phyloP scores from a whole-genome alignment of 305 asterid genomes.

The Fraxinus dipetala region DNA sequence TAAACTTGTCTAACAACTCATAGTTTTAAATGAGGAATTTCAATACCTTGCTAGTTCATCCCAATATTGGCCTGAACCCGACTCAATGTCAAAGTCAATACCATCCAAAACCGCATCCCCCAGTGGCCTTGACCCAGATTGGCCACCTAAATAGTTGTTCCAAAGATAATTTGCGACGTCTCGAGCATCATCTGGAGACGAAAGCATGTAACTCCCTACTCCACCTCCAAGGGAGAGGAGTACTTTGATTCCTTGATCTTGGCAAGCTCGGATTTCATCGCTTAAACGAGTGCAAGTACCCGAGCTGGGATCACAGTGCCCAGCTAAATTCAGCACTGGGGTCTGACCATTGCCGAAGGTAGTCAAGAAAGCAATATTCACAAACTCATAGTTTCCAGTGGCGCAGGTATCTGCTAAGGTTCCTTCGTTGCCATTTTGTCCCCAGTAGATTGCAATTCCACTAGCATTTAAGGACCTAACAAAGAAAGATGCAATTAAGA shows the following conservation, averaged over 20 bases:
- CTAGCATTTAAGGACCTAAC: constrained; percentile 1
- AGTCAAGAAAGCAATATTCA: constrained; percentile 38
- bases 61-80: constrained; percentile 25
- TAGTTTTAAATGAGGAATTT: too few species aligned
- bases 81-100: constrained; percentile 36
- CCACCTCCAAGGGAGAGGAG: constrained; percentile 13
- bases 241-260: constrained; percentile 28
- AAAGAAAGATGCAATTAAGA: constrained; percentile 13
- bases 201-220: neutral
- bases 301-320: constrained; percentile 35
- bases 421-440: constrained; percentile 49
- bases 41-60: constrained; percentile 31
- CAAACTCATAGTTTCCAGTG: constrained; percentile 37
- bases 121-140: constrained; percentile 31
- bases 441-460: constrained; percentile 51
- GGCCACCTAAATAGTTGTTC: constrained; percentile 27
- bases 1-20: neutral
- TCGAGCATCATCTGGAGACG: constrained; percentile 1
- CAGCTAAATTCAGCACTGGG: constrained; percentile 47
- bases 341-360: constrained; percentile 36
- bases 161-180: constrained; percentile 21
- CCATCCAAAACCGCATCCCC: constrained; percentile 45
- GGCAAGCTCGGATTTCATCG: constrained; percentile 38
- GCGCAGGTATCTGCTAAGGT: constrained; percentile 39
- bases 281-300: constrained; percentile 24